Base-by-base conservation (phyloP, 345 rosid genomes). In the Geranium rotundifolium region DNA sequence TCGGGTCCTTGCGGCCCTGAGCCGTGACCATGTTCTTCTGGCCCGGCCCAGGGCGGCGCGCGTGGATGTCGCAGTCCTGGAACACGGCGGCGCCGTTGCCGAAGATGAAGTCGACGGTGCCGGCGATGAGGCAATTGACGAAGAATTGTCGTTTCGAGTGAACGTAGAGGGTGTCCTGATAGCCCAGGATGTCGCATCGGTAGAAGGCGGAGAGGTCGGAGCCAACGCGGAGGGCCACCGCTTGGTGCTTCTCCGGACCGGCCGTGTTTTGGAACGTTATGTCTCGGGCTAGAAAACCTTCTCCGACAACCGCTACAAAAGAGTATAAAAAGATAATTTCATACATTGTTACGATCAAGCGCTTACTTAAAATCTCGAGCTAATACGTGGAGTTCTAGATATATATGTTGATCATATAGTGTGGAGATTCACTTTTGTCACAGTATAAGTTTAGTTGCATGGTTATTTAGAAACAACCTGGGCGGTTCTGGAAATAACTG, bases 21-120 rank as follows among this genome's bases (percentile, higher is more conserved):
- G 98, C 98, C 0, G 98, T 92, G 52, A 92, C 78, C 98, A 92
- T 92, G 77, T 90, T 92, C 63, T 87, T 92, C 77, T 92, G 98
- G 13, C 97, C 97, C 0, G 97, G 64, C 9, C 77, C 68, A 7
- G 98, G 98, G 1, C 63, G 73, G 6, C 98, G 92, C 12, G 97
- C 98, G 37, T 89, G 97, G 70, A 92, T 92, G 76, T 92, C 96
- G 12, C 96, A 92, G 62, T 70, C 73, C 31, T 70, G 73, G 65
- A 70, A 1, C 27, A 70, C 73, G 0, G 23, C 73, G 9, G 73
- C 73, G 0, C 61, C 65, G 19, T 70, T 70, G 18, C 73, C 73
- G 1, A 70, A 70, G 37, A 70, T 92, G 80, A 92, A 92, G 19
- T 92, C 98, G 0, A 89, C 96, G 0, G 96, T 87, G 64, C 96